Evolutionary conservation across 306 rosid genomes (phyloP), one percentile per base, ranked within the genome.

Genomic region (Datisca glomerata): DNA sequence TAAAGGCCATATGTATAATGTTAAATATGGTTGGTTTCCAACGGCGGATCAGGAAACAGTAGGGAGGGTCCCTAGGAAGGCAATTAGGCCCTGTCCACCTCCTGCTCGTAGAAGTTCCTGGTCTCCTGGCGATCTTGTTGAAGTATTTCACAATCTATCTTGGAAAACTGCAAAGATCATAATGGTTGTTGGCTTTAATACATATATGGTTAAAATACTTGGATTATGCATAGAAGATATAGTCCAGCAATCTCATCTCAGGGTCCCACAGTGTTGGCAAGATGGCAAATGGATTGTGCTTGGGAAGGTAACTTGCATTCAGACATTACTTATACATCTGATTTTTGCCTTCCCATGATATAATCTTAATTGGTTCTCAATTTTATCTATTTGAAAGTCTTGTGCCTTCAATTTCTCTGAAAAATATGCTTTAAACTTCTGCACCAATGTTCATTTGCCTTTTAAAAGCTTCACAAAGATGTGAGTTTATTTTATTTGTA

Each of bases 31-130:
- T 43, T 10, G 55, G 50, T 51, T 60, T 33, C 4, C 21, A 6
- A 14, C 40, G 52, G 51, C 42, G 7, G 47, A 54, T 25, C 59
- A 70, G 57, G 60, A 68, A 12, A 10, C 32, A 21, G 24, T 60
- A 41, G 75, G 66, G 70, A 67, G 68, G 59, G 86, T 84, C 45
- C 44, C 73, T 2, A 70, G 83, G 65, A 80, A 63, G 24, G 71
- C 63, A 51, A 59, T 84, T 41, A 72, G 93, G 68, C 98, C 91
- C 4, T 67, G 67, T 35, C 93, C 86, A 6, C 91, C 84, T 20
- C 58, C 28, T 5, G 52, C 47, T 19, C 19, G 19, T 54, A 60
- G 53, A 16, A 57, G 63, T 28, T 31, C 43, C 49, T 84, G 81
- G 92, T 49, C 22, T 13, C 67, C 50, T 31, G 72, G 75, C 47